Base-by-base conservation (phyloP, 78 protist genomes). In the Cavenderia fasciculata region DNA sequence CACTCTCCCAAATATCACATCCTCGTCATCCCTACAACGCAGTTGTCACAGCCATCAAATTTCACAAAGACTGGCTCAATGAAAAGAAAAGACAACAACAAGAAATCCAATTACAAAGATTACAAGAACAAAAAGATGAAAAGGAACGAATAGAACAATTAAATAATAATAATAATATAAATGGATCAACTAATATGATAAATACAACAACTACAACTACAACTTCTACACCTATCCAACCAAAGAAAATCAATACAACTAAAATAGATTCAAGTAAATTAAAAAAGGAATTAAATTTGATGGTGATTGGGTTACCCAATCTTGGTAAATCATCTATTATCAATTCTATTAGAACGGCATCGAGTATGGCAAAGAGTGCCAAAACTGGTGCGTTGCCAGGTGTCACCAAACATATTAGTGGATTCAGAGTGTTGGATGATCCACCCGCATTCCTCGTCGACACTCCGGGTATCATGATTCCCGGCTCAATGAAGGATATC, bases 381-480 rank as follows among this genome's bases (percentile, higher is more conserved):
- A 87, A 87, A 46, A 68, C 61, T 1, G 93, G 93, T 31, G 86
- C 85, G 25, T 27, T 74, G 4, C 93, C 93, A 0, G 93, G 93
- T 61, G 86, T 87, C 21, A 87, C 93, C 2, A 54, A 77, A 43
- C 23, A 87, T 23, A 65, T 87, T 33, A 49, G 47, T 73, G 93
- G 88, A 1, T 87, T 87, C 33, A 31, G 47, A 11, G 86, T 72
- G 7, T 87, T 54, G 11, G 93, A 87, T 5, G 54, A 65, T 51
- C 93, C 93, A n/a, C 70, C 84, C 2, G 85, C 62, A 7, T 87
- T 59, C 62, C 44, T 87, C 6, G 93, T 87, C 29, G 93, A 87
- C 23, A 74, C 93, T 2, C 93, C 93, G 18, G 93, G 93, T 59
- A 74, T 87, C 38, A 87, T 87, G 93, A 68, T 87, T 29, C 93